Base-by-base conservation (phyloP, 208 protist genomes). In the Leishmania guyanensis region DNA sequence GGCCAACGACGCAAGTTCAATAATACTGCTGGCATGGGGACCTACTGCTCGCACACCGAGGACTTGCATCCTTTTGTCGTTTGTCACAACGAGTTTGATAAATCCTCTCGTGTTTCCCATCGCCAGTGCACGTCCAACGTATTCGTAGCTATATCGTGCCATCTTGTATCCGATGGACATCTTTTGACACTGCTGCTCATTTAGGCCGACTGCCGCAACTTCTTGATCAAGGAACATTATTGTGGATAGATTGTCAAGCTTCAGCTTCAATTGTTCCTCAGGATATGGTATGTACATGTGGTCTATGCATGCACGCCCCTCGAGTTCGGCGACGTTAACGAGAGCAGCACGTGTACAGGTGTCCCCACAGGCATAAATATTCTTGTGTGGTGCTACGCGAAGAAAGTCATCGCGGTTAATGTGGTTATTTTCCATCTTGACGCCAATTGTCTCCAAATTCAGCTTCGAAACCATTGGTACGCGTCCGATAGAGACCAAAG, bases 211-310 rank as follows among this genome's bases (percentile, higher is more conserved):
- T 16, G 92, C 88, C 2, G 95, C 93, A 6, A 98, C 93, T 69
- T 98, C 94, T 77, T 96, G 93, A 81, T 98, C 94, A 6, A 98
- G 87, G 82, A 98, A 98, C 94, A 98, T 97, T 79, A 98, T 98
- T 20, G 93, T 97, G 29, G 95, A 98, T 9, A 98, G 80, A 62
- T 98, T 98, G 82, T 97, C 92, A 2, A 97, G 80, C 48, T 81
- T 73, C 33, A 91, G 83, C 77, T 86, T 86, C 65, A 93, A 78
- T 73, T 97, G 89, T 3, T 90, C 90, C 74, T 97, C 92, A 0
- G 90, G 91, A 71, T 89, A 89, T 5, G 90, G 78, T 43, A 51
- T 85, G 87, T 96, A 98, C 84, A 97, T 96, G 77, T 96, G 93
- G 50, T 97, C 93, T 46, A 98, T 87, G 72, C 88, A 95, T 0